phyloP scores from a whole-genome alignment of 208 protist species.

The Spongospora subterranea region DNA sequence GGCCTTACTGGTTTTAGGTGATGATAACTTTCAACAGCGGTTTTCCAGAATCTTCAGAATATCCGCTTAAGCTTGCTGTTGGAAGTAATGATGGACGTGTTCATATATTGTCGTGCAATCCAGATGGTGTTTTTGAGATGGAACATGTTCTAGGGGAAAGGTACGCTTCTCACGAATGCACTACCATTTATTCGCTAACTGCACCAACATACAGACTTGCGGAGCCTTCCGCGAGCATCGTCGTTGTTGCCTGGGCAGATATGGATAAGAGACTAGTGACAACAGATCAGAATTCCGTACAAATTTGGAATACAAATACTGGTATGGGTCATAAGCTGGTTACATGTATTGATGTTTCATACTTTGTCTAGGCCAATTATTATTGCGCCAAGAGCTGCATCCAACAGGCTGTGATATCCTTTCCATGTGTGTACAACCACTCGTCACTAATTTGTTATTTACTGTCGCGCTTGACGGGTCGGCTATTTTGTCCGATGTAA shows the following conservation, averaged over 20 bases:
- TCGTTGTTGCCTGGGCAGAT: background rate
- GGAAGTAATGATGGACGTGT: background rate
- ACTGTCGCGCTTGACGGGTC: constrained; percentile 1
- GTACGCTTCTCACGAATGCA: background rate
- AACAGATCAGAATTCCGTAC: background rate
- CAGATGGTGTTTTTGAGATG: background rate
- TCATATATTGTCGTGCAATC: background rate
- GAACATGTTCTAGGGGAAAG: background rate
- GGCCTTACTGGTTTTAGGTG: background rate
- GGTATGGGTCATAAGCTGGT: background rate
- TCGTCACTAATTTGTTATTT: background rate
- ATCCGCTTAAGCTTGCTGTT: background rate
- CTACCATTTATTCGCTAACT: too few species aligned
- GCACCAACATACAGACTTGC: too few species aligned
- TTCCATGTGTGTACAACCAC: background rate
- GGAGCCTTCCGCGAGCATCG: background rate
- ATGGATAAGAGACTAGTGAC: background rate
- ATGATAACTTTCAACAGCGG: background rate
- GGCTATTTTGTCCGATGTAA: background rate
- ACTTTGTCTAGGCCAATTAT: background rate
- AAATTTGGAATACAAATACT: background rate
- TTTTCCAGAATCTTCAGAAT: background rate
- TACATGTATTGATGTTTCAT: background rate
- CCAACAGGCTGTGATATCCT: background rate
- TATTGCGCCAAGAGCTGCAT: background rate